Evolutionary conservation across 129 eudicot species (phyloP).

Genomic region (Erigeron canadensis): DNA sequence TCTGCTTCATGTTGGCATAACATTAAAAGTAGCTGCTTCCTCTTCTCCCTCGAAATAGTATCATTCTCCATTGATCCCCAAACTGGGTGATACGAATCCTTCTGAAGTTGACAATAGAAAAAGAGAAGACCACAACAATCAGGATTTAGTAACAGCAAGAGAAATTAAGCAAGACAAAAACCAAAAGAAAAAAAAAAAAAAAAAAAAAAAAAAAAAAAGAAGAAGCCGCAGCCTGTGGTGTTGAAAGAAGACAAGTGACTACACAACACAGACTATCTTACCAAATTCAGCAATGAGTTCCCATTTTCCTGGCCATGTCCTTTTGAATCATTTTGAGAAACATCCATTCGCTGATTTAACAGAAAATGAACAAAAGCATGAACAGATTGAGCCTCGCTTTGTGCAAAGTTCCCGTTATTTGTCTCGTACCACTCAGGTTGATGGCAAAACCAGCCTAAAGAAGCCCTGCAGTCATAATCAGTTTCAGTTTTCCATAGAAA

Average conservation of each 20-base stretch:
- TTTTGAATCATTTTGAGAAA: conserved; percentile 63
- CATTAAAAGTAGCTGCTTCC: conserved; percentile 92
- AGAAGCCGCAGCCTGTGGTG: not conserved
- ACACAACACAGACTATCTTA: conserved; percentile 30
- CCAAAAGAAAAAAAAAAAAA: no score
- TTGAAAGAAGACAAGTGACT: conserved; percentile 13
- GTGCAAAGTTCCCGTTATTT: conserved; percentile 68
- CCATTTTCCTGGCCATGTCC: conserved; percentile 71
- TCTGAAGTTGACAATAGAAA: conserved; percentile 42
- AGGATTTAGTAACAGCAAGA: conserved; percentile 11
- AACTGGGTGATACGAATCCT: conserved; percentile 81
- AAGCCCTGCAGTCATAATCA: conserved; percentile 51
- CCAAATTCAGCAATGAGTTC: conserved; percentile 52
- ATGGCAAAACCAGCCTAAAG: conserved; percentile 97
- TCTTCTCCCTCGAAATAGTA: conserved; percentile 69
- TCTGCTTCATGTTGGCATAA: conserved; percentile 95
- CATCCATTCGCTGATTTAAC: conserved; percentile 55
- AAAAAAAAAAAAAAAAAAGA: no score
- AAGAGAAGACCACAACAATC: conserved; percentile 22
- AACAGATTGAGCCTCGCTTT: conserved; percentile 88
- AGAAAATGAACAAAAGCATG: conserved; percentile 77
- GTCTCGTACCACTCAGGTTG: conserved; percentile 89
- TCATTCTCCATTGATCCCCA: conserved; percentile 91
- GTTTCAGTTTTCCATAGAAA: conserved; percentile 5
- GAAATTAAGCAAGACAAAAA: conserved; percentile 20